Conservation (phyloP, 2,329 filamentous ascomycete species). For the Hortaea werneckii region DNA sequence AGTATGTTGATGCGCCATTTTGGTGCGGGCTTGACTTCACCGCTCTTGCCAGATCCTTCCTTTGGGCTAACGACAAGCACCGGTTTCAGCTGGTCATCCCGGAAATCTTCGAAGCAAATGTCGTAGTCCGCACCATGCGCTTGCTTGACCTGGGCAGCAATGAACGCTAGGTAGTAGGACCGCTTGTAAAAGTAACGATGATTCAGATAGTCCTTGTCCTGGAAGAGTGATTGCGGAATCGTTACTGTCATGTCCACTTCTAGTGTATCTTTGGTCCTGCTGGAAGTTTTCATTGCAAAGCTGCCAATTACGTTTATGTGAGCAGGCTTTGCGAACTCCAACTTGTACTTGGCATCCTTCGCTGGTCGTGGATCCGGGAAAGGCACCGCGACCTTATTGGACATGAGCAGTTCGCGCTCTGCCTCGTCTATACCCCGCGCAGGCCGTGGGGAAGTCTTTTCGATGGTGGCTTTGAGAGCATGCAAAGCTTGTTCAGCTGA, state of each 20-base stretch:
- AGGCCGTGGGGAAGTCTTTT: constrained; percentile 43
- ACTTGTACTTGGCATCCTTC: constrained; percentile 68
- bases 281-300: constrained; percentile 66
- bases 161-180: constrained; percentile 78
- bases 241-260: constrained; percentile 75
- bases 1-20: constrained; percentile 63
- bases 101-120: constrained; percentile 19
- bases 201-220: constrained; percentile 90
- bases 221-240: constrained; percentile 70
- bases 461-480: constrained; percentile 46
- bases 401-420: constrained; percentile 54
- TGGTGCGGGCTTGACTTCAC: constrained; percentile 20
- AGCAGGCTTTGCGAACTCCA: constrained; percentile 64
- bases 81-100: constrained; percentile 50
- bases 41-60: constrained; percentile 10
- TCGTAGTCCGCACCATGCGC: constrained; percentile 51
- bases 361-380: constrained; percentile 73
- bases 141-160: constrained; percentile 60
- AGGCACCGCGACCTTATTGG: constrained; percentile 61
- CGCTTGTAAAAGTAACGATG: constrained; percentile 91
- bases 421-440: constrained; percentile 53
- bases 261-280: constrained; percentile 43
- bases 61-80: constrained; percentile 42
- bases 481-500: constrained; percentile 45
- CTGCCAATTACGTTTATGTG: constrained; percentile 84